A percentile compares a stretch with the other conserved stretches of the same genome.
phyloP scores from a whole-genome alignment of 768 basidiomycete genomes.

The Sistotremastrum niveocremeum region DNA sequence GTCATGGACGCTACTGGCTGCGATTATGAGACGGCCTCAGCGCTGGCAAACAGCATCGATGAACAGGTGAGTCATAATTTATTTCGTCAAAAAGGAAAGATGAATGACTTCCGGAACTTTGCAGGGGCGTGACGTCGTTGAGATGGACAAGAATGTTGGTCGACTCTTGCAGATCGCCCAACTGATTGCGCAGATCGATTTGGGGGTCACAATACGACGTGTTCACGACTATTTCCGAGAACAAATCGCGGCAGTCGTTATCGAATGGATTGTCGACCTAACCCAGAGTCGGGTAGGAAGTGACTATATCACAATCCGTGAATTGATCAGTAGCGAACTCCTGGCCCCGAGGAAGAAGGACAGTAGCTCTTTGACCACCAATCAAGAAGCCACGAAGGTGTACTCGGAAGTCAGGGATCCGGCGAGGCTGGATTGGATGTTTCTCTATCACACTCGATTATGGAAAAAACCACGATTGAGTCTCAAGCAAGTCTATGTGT shows the following conservation, averaged over 20 bases:
- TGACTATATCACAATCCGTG: slow-evolving; percentile 54
- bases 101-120: background rate
- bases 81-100: background rate
- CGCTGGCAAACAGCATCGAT: slow-evolving; percentile 50
- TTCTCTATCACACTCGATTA: slow-evolving; percentile 68
- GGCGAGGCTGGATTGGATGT: slow-evolving; percentile 57
- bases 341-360: slow-evolving; percentile 47
- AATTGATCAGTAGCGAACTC: slow-evolving; percentile 59
- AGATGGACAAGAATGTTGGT: slow-evolving; percentile 42
- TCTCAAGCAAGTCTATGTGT: slow-evolving; percentile 72
- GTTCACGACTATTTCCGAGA: slow-evolving; percentile 85
- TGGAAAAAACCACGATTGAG: slow-evolving; percentile 78
- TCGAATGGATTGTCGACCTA: slow-evolving; percentile 76
- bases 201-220: slow-evolving; percentile 80
- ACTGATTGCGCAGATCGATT: slow-evolving; percentile 72
- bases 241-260: slow-evolving; percentile 67
- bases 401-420: slow-evolving; percentile 32
- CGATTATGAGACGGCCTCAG: slow-evolving; percentile 42
- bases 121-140: slow-evolving; percentile 69
- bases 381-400: slow-evolving; percentile 18
- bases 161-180: slow-evolving; percentile 66
- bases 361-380: slow-evolving; percentile 29
- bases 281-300: slow-evolving; percentile 56
- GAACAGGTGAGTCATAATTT: slow-evolving; percentile 26
- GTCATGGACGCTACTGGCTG: slow-evolving; percentile 41